Evolutionary conservation across 495 filamentous ascomycete species (phyloP).

Genomic region (Jackrogersella multiformis): DNA sequence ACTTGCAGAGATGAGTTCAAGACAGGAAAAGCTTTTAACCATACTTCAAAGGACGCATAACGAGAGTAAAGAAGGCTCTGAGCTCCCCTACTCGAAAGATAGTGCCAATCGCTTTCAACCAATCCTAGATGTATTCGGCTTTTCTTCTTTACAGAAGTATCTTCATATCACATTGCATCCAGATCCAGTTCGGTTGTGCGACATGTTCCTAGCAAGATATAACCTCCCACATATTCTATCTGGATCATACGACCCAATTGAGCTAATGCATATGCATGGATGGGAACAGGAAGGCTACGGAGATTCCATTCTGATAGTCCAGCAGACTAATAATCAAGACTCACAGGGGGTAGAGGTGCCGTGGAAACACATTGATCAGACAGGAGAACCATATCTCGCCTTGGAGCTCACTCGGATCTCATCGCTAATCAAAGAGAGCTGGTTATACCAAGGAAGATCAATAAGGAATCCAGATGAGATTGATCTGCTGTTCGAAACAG

Average conservation of each 20-base stretch:
- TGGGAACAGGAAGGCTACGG: constrained; percentile 24
- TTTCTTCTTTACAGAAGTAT: constrained; percentile 17
- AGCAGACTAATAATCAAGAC: background rate
- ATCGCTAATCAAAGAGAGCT: constrained; percentile 9
- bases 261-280: constrained; percentile 26
- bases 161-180: constrained; percentile 22
- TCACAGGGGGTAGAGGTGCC: constrained; percentile 11
- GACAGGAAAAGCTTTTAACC: constrained; percentile 7
- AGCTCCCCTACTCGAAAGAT: background rate
- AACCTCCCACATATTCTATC: constrained; percentile 27
- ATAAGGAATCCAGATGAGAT: constrained; percentile 18
- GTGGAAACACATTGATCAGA: constrained; percentile 28
- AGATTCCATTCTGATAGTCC: constrained; percentile 5
- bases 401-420: constrained; percentile 1
- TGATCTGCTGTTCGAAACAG: constrained; percentile 18
- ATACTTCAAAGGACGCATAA: background rate
- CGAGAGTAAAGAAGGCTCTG: background rate
- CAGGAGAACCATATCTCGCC: constrained; percentile 12
- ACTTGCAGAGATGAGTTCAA: constrained; percentile 14
- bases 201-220: constrained; percentile 30
- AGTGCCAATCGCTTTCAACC: background rate
- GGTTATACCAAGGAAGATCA: constrained; percentile 24
- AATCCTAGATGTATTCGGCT: constrained; percentile 4
- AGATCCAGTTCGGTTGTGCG: constrained; percentile 17
- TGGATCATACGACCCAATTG: constrained; percentile 32